Evolutionary conservation across 768 basidiomycete genomes (phyloP), one percentile per base, ranked within the genome.

Genomic region (Lactarius indigo): DNA sequence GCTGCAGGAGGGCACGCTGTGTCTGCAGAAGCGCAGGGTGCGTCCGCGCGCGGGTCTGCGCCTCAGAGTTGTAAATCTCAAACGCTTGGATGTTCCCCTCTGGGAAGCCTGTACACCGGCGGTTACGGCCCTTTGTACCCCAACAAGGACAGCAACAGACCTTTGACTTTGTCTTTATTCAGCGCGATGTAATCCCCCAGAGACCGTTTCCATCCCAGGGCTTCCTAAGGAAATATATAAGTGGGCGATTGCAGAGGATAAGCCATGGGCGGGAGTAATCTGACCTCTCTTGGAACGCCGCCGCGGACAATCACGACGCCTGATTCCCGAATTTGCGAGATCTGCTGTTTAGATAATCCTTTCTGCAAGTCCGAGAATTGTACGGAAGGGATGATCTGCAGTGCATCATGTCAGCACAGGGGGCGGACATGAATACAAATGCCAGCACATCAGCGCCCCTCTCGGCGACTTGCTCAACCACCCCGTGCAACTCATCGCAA

Each of bases 21-120:
- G 87, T 85, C 8, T 77, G 73, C 20, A 92, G 76, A 1, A 88
- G 66, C 2, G 79, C 78, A 0, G 84, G 84, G 69, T 92, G 89
- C 0, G 88, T 84, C 41, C 91, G 86, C 1, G 89, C 91, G n/a
- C 74, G 73, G 1, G 86, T 81, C 74, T 92, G 90, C 17, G 83
- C 72, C 52, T 78, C 79, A 5, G 86, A 83, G 75, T 90, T 88
- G 79, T 92, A 92, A 17, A 92, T 73, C 71, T 92, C 90, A 72
- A 82, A 92, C 8, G 85, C 88, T 75, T 91, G 88, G 58, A 88
- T 85, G 68, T 90, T 81, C 42, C 85, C 80, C 3, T 79, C 76
- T 0, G 91, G 91, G 69, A 85, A 89, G 7, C 90, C 89, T 89
- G 71, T 17, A 57, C 18, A 18, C 20, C 35, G 31, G 15, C 35